Conservation (phyloP, 345 rosid genomes). For the Acer campestre region DNA sequence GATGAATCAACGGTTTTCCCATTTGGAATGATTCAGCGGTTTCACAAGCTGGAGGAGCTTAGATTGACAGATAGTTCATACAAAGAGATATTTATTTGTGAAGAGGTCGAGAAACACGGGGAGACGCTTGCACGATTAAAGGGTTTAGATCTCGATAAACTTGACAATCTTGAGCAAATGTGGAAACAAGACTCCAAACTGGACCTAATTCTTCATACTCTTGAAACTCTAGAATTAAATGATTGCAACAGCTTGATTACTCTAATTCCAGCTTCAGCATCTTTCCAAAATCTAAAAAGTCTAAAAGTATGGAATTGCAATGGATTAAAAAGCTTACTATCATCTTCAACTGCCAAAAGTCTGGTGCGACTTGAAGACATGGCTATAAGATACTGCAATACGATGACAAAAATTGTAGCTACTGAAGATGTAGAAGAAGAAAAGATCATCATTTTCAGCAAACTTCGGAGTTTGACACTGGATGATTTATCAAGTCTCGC, state of each 20-base stretch:
- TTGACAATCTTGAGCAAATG: no score
- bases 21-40: background rate
- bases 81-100: background rate
- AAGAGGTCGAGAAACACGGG: background rate
- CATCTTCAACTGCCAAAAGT: no score
- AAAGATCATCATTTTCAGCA: no score
- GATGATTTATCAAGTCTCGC: no score
- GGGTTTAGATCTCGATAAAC: rapidly evolving
- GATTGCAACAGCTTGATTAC: background rate
- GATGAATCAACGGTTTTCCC: background rate
- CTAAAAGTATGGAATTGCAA: no score
- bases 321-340: no score
- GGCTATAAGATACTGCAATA: no score
- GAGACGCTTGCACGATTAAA: background rate
- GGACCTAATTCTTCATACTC: background rate
- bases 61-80: background rate
- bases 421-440: no score
- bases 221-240: background rate
- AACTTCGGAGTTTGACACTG: no score
- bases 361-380: no score
- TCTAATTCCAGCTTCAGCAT: background rate
- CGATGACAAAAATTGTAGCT: no score
- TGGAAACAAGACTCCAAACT: no score
- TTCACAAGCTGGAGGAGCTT: slow-evolving; percentile 10
- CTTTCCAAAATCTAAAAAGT: background rate